phyloP scores from a whole-genome alignment of 148 eudicot genomes.

The Cornus controversa region DNA sequence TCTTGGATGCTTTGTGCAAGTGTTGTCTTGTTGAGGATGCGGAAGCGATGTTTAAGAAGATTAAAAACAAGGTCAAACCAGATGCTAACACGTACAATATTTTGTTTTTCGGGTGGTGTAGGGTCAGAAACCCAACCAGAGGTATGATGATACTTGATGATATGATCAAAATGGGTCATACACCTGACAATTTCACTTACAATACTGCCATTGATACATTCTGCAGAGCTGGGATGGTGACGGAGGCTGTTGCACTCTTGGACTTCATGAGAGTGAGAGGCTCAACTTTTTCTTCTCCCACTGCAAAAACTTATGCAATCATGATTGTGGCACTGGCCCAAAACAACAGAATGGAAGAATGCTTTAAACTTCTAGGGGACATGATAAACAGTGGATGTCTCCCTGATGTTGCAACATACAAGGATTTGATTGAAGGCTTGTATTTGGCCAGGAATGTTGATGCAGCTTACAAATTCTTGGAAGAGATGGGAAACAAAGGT shows the following conservation, averaged over 20 bases:
- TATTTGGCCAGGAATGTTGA: constrained; percentile 65
- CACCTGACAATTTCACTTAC: constrained; percentile 78
- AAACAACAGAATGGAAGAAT: constrained; percentile 56
- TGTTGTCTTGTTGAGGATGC: constrained; percentile 81
- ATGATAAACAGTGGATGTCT: constrained; percentile 82
- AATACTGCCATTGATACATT: constrained; percentile 87
- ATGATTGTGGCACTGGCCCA: constrained; percentile 72
- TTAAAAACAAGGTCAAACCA: constrained; percentile 54
- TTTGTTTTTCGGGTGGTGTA: constrained; percentile 96
- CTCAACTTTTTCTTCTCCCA: constrained; percentile 67
- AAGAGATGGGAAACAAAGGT: constrained; percentile 82
- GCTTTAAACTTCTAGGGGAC: constrained; percentile 58
- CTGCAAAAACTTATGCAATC: constrained; percentile 77
- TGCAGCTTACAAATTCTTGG: constrained; percentile 71
- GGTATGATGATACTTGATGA: constrained; percentile 71
- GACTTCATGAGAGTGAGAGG: constrained; percentile 68
- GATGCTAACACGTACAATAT: constrained; percentile 69
- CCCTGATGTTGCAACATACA: constrained; percentile 93
- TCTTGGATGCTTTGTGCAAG: constrained; percentile 89
- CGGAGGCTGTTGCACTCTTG: constrained; percentile 65
- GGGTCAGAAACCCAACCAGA: constrained; percentile 69
- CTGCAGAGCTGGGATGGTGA: constrained; percentile 73
- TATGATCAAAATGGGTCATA: constrained; percentile 62
- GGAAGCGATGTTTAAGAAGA: constrained; percentile 55
- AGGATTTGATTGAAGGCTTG: constrained; percentile 86